Evolutionary conservation across 2,329 filamentous ascomycete species (phyloP), one percentile per base, ranked within the genome.

Genomic region (Epichloe festucae): DNA sequence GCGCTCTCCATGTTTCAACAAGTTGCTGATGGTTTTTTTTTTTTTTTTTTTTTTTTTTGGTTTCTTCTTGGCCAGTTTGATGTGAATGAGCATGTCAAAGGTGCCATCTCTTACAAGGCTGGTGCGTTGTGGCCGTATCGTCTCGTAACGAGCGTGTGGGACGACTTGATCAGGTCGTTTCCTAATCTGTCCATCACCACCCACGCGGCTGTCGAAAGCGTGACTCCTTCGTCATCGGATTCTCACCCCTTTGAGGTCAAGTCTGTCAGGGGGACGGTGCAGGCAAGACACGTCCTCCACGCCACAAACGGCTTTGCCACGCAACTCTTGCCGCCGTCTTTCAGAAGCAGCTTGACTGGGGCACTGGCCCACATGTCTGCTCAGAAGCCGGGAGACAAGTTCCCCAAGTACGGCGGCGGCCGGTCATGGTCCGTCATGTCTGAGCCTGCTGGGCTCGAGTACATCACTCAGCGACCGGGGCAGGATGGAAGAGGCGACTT

Each of bases 231-330:
- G 2, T 43, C 46, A 1, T 52, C 57, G 0, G 40, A 56, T 6
- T 14, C 56, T 0, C 53, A 62, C 4, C 69, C 63, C 2, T 77
- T 74, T 57, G 59, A 62, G 1, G 57, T 81, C 5, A 56, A 65
- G 4, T 81, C 1, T 50, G 57, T 0, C 65, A 72, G 6, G 77
- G 77, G 76, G 2, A 55, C 42, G 0, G 66, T 81, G 36, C 60
- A 58, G 3, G 67, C 76, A 7, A 64, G 66, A 0, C 72, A 81
- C 49, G 65, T 84, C 1, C 67, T 82, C 2, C 76, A 83, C 55
- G 75, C 76, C 7, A 82, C 77, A 1, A 82, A 83, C 54, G 76
- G 67, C 5, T 75, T 75, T 55, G 68, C 74, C 0, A 62, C 71
- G 0, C 71, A 78, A 48, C 70, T 82, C 1, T 58, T 81, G 3